Evolutionary conservation across 768 basidiomycete species (phyloP), one percentile per base, ranked within the genome.

Genomic region (Xanthoconium stramineum): DNA sequence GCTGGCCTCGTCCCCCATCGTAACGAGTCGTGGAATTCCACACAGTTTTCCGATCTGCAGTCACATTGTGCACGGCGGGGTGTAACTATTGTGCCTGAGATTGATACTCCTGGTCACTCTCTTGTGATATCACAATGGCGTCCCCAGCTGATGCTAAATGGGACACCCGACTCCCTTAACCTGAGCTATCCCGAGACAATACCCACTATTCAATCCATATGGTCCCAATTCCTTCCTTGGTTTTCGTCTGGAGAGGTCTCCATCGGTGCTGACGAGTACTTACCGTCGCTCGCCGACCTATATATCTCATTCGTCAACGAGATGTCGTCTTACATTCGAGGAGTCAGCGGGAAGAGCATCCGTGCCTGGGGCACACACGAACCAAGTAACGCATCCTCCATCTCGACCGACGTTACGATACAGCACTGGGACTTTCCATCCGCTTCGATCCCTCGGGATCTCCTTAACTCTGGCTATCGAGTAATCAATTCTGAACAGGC

Each of bases 191-290:
- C 76, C 2, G 76, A 75, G 24, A 75, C 76, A 1, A 72, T 77
- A 37, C 76, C 76, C 11, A 75, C 74, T 0, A 65, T 79, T 42
- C 72, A 78, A 55, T 65, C 70, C 9, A 72, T 79, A 17, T 79
- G 77, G 78, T 63, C 72, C 19, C 74, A 75, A 53, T 65, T 73
- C 53, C 66, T 77, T 28, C 71, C 74, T 1, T 75, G 74, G 74
- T 75, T 74, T 58, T 58, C 73, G 19, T 64, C 72, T 50, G 46
- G 62, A 11, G 75, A 79, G 52, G 75, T 80, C 19, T 77, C 76
- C 9, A 78, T 80, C 37, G 78, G 78, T 13, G 76, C 76, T 28
- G 78, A 79, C 51, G 76, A 79, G 63, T 79, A 78, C 55, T 55
- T 59, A 11, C 38, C 70, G 9, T 60, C 67, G 7, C 61, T 78